These are phyloP conservation scores for Nigrospora oryzae DNA, from an alignment of 2,329 filamentous ascomycete genomes.

Conservation along the genomic window DNA sequence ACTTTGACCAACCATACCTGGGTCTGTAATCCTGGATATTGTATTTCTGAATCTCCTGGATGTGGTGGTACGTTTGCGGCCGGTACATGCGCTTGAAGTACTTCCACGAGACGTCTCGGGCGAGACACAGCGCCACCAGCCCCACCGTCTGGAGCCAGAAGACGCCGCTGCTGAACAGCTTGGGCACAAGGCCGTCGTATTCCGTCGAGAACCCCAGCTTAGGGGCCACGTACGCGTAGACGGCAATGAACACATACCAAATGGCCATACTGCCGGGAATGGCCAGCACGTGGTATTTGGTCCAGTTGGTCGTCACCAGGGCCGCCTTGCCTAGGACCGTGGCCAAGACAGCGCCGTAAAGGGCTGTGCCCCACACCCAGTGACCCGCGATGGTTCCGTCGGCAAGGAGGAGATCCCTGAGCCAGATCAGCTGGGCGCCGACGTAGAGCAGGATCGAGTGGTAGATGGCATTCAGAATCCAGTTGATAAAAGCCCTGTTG, in stretches of 20 bases:
- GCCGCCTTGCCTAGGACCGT: conserved; percentile 94
- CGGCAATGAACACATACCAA: conserved; percentile 84
- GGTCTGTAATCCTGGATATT: conserved; percentile 98
- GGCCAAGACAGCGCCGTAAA: conserved; percentile 88
- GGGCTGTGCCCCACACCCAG: conserved; percentile 95
- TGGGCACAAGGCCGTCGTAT: conserved; percentile 75
- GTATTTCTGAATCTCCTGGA: conserved; percentile 99
- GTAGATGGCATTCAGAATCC: conserved; percentile 92
- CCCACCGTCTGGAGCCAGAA: conserved; percentile 90
- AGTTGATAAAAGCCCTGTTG: conserved; percentile 83
- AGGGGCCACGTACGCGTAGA: conserved; percentile 80
- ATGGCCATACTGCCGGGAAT: conserved; percentile 89
- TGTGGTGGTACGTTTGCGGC: conserved; percentile 92
- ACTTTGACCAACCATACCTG: conserved; percentile 50
- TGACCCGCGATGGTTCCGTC: conserved; percentile 83
- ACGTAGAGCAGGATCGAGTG: conserved; percentile 93
- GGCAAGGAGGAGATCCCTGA: conserved; percentile 65
- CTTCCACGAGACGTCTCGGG: conserved; percentile 93
- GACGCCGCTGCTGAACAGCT: conserved; percentile 69
- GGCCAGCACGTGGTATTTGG: conserved; percentile 91
- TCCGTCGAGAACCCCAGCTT: conserved; percentile 74
- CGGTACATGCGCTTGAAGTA: conserved; percentile 96
- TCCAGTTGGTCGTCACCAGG: conserved; percentile 95
- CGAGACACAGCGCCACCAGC: conserved; percentile 71
- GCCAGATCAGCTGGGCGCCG: conserved; percentile 72